Evolutionary conservation across 2,329 filamentous ascomycete genomes (phyloP).

Genomic region (Nemania abortiva): DNA sequence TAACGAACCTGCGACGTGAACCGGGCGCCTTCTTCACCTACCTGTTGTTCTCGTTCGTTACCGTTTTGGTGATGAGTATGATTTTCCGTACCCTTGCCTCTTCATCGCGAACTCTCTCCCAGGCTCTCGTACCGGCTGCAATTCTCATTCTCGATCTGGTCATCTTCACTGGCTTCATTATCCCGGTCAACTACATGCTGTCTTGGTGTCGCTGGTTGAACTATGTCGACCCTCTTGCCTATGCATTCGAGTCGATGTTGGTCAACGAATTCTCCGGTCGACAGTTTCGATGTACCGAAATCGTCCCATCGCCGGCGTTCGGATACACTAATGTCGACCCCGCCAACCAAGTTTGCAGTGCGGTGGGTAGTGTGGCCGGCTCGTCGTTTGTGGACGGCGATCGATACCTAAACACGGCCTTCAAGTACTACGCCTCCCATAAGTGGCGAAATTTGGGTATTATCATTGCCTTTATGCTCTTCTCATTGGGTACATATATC

Average conservation of each 20-base stretch:
- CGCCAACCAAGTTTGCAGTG: constrained; percentile 66
- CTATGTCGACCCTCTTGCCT: constrained; percentile 82
- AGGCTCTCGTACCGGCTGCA: constrained; percentile 71
- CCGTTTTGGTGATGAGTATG: constrained; percentile 85
- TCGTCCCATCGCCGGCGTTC: constrained; percentile 56
- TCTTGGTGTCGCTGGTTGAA: constrained; percentile 87
- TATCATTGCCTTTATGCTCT: constrained; percentile 72
- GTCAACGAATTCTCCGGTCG: constrained; percentile 83
- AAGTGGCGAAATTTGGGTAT: constrained; percentile 81
- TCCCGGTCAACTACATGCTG: constrained; percentile 76
- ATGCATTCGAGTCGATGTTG: constrained; percentile 84
- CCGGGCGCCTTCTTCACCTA: constrained; percentile 88
- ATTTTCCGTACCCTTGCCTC: constrained; percentile 87
- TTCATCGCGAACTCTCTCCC: constrained; percentile 75
- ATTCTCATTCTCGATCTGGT: constrained; percentile 74
- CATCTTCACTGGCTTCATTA: constrained; percentile 78
- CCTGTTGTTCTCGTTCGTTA: constrained; percentile 78
- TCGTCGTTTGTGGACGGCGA: constrained; percentile 66
- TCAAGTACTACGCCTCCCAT: constrained; percentile 68
- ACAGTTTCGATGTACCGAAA: constrained; percentile 65
- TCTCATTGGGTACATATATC: constrained; percentile 73
- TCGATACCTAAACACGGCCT: constrained; percentile 65
- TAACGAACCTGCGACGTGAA: constrained; percentile 82
- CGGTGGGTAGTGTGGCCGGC: constrained; percentile 70
- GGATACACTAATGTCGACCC: constrained; percentile 54